phyloP scores from a whole-genome alignment of 495 filamentous ascomycete genomes.

The Talaromyces adpressus region DNA sequence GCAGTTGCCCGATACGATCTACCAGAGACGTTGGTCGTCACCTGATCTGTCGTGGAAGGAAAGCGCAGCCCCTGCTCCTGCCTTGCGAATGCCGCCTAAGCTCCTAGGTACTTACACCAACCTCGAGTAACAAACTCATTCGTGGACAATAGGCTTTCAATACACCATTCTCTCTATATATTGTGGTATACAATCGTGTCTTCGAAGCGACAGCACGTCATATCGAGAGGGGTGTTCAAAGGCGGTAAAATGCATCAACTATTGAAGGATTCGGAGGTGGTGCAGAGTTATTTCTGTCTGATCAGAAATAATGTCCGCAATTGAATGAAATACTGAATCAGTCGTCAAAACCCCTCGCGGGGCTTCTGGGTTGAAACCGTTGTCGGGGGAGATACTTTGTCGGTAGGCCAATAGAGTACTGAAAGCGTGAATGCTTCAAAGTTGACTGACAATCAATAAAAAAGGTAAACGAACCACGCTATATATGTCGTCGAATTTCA shows the following conservation, averaged over 20 bases:
- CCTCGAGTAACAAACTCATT: too few species aligned
- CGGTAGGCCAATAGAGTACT: neutral
- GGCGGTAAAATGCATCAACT: neutral
- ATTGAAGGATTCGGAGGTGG: neutral
- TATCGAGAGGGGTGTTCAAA: too few species aligned
- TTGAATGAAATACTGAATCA: neutral
- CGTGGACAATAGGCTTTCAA: too few species aligned
- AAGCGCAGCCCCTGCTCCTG: neutral
- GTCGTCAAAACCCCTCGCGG: neutral
- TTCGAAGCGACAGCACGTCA: too few species aligned
- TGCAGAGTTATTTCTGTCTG: neutral
- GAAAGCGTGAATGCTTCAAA: neutral
- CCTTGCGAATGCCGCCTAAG: neutral
- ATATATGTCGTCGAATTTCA: neutral
- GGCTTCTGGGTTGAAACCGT: neutral
- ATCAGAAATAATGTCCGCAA: neutral
- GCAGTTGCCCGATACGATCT: neutral
- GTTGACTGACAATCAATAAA: neutral
- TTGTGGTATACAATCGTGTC: too few species aligned
- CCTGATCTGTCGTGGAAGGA: slow-evolving; percentile 3
- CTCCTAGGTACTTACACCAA: too few species aligned
- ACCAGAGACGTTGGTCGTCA: neutral
- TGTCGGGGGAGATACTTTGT: neutral
- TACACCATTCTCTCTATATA: too few species aligned
- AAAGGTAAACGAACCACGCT: neutral